phyloP scores from a whole-genome alignment of 345 rosid genomes.

The Draba incana region DNA sequence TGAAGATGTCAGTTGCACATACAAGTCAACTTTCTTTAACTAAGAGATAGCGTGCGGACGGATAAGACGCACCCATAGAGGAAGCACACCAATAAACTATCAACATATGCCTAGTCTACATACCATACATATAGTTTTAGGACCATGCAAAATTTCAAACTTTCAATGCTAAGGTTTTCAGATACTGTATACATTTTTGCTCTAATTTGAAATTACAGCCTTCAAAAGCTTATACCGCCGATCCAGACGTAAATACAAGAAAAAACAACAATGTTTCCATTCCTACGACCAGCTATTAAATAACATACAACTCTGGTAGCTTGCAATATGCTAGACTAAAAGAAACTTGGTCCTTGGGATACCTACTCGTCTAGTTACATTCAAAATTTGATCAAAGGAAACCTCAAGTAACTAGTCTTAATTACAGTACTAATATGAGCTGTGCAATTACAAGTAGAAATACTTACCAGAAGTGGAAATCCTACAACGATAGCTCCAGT shows the following conservation, averaged over 20 bases:
- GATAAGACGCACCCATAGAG: background rate
- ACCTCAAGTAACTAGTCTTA: conserved; percentile 10
- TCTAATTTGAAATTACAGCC: background rate
- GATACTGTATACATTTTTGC: conserved; percentile 14
- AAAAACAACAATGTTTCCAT: background rate
- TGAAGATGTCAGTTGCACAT: conserved; percentile 22
- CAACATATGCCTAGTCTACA: background rate
- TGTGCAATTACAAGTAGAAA: conserved; percentile 15
- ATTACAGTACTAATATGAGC: background rate
- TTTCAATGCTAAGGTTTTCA: background rate
- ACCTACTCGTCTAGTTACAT: conserved; percentile 9
- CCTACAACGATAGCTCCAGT: conserved; percentile 96
- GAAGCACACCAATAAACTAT: background rate
- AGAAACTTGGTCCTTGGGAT: conserved; percentile 7
- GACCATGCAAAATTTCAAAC: conserved; percentile 13
- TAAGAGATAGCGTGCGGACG: background rate
- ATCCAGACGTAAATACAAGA: background rate
- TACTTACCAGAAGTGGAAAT: conserved; percentile 80
- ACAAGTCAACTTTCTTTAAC: conserved; percentile 1
- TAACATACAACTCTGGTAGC: conserved; percentile 11
- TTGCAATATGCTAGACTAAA: conserved; percentile 14
- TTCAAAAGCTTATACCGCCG: background rate
- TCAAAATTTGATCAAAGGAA: background rate
- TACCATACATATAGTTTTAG: background rate
- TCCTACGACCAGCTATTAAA: conserved; percentile 7